These are phyloP conservation scores for Dalbergia cultrata DNA, from an alignment of 306 rosid species.

Conservation along the genomic window DNA sequence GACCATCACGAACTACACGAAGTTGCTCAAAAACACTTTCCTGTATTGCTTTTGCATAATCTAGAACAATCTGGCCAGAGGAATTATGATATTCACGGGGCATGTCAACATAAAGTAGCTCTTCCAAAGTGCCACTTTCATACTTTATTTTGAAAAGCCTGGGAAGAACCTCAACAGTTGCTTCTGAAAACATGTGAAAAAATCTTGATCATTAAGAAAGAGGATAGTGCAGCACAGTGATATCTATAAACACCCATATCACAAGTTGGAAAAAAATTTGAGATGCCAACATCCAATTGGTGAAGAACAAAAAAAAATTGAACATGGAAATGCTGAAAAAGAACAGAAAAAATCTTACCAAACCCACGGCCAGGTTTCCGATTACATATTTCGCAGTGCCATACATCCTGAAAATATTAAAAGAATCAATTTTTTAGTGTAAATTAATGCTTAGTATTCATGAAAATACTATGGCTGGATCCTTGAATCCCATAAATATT, in stretches of 20 bases:
- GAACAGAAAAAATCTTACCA: conserved; percentile 60
- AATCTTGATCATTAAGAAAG: conserved; percentile 34
- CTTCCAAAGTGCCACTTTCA: conserved; percentile 98
- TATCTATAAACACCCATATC: conserved; percentile 16
- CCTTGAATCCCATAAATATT: conserved; percentile 16
- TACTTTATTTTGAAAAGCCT: conserved; percentile 96
- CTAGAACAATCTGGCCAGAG: conserved; percentile 95
- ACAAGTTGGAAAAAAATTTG: conserved; percentile 8
- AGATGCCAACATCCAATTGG: conserved; percentile 28
- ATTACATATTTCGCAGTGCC: conserved; percentile 98
- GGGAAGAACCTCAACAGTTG: conserved; percentile 97
- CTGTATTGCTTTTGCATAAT: conserved; percentile 97
- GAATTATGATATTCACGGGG: conserved; percentile 96
- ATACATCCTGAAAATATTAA: conserved; percentile 80
- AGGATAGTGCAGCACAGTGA: conserved; percentile 30
- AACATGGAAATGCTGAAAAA: conserved; percentile 30
- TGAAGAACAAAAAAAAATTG: conserved; percentile 33
- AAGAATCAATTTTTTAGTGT: conserved; percentile 34
- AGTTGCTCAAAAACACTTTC: conserved; percentile 99
- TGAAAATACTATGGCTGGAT: conserved; percentile 12
- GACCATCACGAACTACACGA: conserved; percentile 99
- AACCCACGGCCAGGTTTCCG: conserved; percentile 99
- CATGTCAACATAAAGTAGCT: conserved; percentile 97
- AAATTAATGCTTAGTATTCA: conserved; percentile 37
- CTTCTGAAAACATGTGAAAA: conserved; percentile 69